Evolutionary conservation across 2,329 filamentous ascomycete species (phyloP), one percentile per base, ranked within the genome.

Genomic region (Colletotrichum euphorbiae): DNA sequence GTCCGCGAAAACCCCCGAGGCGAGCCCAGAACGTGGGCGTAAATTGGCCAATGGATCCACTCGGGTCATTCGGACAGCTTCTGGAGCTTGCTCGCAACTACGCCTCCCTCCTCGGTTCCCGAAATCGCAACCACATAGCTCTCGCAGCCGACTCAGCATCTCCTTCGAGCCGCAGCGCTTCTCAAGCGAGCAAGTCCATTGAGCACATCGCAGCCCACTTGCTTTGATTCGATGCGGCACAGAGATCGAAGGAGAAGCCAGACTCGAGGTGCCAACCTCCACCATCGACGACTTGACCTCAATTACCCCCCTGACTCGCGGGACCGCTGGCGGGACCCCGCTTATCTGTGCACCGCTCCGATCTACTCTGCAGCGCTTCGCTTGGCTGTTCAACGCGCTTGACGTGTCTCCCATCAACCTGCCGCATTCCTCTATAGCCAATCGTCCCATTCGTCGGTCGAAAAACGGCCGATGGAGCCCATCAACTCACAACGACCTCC

Each of bases 31-130:
- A 31, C 31, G 45, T 65, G 42, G n/a, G 24, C 12, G 31, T 52
- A 48, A 65, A 68, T 68, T 68, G 61, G 55, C 61, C 61, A 68
- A 68, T 68, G 48, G 50, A 38, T 45, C 40, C 61, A 65, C 65
- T 42, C 48, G 31, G 21, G 31, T 48, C 31, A n/a, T 13, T 54
- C 54, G 46, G 46, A 48, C 61, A 59, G 61, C 65, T 55, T 68
- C 65, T 68, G 54, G 65, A 68, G 65, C 65, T 65, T 50, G 33
- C 65, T 68, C 38, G 59, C 56, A 57, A 42, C 17, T 56, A 56
- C 52, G 52, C 38, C 52, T 56, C 52, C 52, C 17, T 43, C 38
- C 21, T 17, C 38, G 19, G 45, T 43, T 17, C 40, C 40, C 60
- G 45, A 64, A 56, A 31, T 57, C 61, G 54, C 61, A 68, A 59